A percentile compares a stretch with the other conserved stretches of the same genome.
These are phyloP conservation scores for Hericium coralloides DNA, from an alignment of 768 basidiomycete species.

Conservation along the genomic window DNA sequence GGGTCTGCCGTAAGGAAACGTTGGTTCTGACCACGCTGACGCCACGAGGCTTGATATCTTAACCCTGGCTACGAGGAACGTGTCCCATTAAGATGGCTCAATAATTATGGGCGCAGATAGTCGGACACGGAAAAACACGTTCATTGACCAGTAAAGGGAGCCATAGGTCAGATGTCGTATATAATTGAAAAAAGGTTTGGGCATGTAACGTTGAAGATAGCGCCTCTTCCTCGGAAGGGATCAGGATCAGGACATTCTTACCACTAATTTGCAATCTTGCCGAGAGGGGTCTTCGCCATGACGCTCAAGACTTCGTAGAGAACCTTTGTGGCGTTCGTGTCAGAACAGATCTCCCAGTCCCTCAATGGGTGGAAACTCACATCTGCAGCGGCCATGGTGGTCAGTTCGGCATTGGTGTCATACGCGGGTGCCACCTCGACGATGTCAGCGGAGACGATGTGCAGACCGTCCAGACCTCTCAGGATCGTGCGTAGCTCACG, in stretches of 20 bases:
- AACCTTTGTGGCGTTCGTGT: conserved; percentile 37
- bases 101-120: too few species aligned
- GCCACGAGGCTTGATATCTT: too few species aligned
- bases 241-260: not conserved
- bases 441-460: conserved; percentile 74
- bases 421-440: conserved; percentile 84
- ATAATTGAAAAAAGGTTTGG: too few species aligned
- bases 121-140: too few species aligned
- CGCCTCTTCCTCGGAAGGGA: too few species aligned
- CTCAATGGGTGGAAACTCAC: conserved; percentile 24
- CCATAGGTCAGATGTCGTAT: too few species aligned
- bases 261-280: conserved; percentile 30
- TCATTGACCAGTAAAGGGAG: too few species aligned
- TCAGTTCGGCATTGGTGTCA: conserved; percentile 57
- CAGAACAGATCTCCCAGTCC: conserved; percentile 27
- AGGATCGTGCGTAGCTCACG: conserved; percentile 73
- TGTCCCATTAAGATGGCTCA: too few species aligned
- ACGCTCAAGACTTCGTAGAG: conserved; percentile 69
- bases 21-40: too few species aligned
- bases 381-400: conserved; percentile 56
- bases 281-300: conserved; percentile 73
- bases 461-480: conserved; percentile 64
- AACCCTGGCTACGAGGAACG: too few species aligned
- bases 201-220: too few species aligned
- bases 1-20: too few species aligned